Base-by-base conservation (phyloP, 2,329 filamentous ascomycete genomes). In the Talaromyces sp. region DNA sequence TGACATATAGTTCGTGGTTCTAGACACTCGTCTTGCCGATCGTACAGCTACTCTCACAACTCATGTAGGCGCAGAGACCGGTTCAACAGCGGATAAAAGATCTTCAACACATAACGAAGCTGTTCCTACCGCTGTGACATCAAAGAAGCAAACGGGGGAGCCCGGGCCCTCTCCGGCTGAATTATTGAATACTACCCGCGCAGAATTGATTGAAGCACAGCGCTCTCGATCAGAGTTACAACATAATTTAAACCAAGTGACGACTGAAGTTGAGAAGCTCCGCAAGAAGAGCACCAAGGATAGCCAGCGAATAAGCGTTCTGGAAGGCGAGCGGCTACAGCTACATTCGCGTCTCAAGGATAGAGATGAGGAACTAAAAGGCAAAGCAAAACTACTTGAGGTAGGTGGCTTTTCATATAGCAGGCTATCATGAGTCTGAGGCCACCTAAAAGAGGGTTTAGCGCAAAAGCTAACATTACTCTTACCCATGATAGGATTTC, bases 331-430 rank as follows among this genome's bases (percentile, higher is more conserved):
- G 64, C 82, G 84, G 30, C 78, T 81, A 16, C 73, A 79, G 2
- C 75, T 94, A 16, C 79, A 83, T 45, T 81, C 85, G 37, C 86
- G 86, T 57, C 76, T 96, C 36, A 86, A 84, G 58, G 93, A 97
- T 70, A 80, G 89, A 27, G 90, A 95, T 56, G 90, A 95, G 64
- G 94, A 97, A 77, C 74, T 97, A 29, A 83, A 82, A 51, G 90
- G 86, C 54, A 97, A 97, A 78, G 85, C 86, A 29, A 90, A 92
- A 70, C 76, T 97, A 59, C 82, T 96, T 2, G 88, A 91, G 78
- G 86, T 88, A 73, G 44, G 77, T 65, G 42, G 3, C 3, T n/a
- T 24, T 24, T 22, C 51, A 3, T 22, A 24, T 2, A 17, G 16
- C 32, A 19, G 14, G n/a, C 5, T 2, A 9, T 6, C n/a, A 35